phyloP scores from a whole-genome alignment of 495 filamentous ascomycete species.

The Neurospora sp. region DNA sequence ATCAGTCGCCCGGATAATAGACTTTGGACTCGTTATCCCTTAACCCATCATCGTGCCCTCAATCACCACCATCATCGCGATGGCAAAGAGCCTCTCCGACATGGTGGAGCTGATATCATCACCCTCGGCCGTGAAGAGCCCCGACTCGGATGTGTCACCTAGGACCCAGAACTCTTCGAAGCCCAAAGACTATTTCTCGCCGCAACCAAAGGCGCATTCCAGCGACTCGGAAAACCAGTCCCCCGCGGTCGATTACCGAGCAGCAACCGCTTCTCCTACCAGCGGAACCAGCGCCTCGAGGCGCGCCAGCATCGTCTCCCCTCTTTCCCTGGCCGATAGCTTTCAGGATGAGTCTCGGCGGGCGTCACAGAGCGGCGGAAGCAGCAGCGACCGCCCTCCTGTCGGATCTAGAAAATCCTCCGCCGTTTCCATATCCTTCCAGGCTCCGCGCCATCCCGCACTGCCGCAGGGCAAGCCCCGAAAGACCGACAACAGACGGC shows the following conservation, averaged over 20 bases:
- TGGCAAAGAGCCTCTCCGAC: slow-evolving; percentile 16
- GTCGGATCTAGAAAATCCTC: slow-evolving; percentile 33
- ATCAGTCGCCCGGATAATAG: slow-evolving; percentile 30
- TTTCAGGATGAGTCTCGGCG: slow-evolving; percentile 11
- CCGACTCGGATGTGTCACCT: slow-evolving; percentile 31
- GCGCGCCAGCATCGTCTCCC: slow-evolving; percentile 13
- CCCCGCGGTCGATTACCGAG: background rate
- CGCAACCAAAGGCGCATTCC: background rate
- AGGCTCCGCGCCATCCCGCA: slow-evolving; percentile 27
- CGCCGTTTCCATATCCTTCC: slow-evolving; percentile 32
- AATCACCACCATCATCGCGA: slow-evolving; percentile 8
- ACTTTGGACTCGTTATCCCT: slow-evolving; percentile 5
- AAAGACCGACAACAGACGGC: slow-evolving; percentile 30
- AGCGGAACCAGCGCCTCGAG: slow-evolving; percentile 12
- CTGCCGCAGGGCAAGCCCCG: slow-evolving; percentile 36
- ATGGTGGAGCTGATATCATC: slow-evolving; percentile 20
- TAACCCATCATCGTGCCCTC: background rate
- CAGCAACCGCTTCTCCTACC: background rate
- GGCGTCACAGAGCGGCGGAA: slow-evolving; percentile 10
- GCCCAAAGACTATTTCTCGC: slow-evolving; percentile 29
- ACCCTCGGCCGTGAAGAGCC: slow-evolving; percentile 22
- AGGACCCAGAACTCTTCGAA: slow-evolving; percentile 19
- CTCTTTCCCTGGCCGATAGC: slow-evolving; percentile 11
- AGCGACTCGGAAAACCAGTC: background rate
- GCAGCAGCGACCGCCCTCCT: slow-evolving; percentile 8